Percentiles rank a stretch among this genome's conserved stretches.
Conservation (phyloP, 1,284 basidiomycete species). For the Phlebopus sp. region DNA sequence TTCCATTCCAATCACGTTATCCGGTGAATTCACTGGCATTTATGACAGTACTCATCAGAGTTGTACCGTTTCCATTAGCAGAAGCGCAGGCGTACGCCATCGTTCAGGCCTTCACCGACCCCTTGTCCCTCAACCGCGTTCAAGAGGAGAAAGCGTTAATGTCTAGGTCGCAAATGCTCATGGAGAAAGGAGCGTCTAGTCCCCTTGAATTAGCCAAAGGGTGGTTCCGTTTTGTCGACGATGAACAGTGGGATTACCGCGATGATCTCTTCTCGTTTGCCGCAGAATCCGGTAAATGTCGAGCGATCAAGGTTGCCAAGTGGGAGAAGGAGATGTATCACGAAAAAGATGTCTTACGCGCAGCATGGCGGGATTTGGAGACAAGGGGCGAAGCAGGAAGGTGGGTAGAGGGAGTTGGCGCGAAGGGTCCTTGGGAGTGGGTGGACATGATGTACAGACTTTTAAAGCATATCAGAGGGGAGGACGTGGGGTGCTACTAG, state of each 20-base stretch:
- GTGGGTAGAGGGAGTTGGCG: constrained; percentile 63
- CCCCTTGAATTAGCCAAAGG: constrained; percentile 42
- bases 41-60: constrained; percentile 53
- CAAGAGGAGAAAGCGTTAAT: constrained; percentile 48
- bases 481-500: too few relatives aligned
- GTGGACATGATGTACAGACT: constrained; percentile 53
- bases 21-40: constrained; percentile 59
- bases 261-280: constrained; percentile 55
- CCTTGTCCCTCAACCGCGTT: constrained; percentile 45
- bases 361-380: constrained; percentile 59
- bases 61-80: constrained; percentile 62
- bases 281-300: constrained; percentile 30
- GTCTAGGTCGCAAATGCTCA: constrained; percentile 45
- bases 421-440: constrained; percentile 58
- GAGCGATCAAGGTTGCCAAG: constrained; percentile 37
- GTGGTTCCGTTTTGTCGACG: constrained; percentile 52
- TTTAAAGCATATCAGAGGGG: constrained; percentile 35
- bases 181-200: constrained; percentile 29
- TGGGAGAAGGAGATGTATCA: constrained; percentile 62
- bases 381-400: constrained; percentile 50
- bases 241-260: constrained; percentile 68
- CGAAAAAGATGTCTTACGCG: constrained; percentile 47
- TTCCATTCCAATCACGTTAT: constrained; percentile 46
- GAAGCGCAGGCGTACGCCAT: constrained; percentile 67
- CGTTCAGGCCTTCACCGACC: constrained; percentile 50